Evolutionary conservation across 116 monocot species (phyloP).

Genomic region (Zostera marina): DNA sequence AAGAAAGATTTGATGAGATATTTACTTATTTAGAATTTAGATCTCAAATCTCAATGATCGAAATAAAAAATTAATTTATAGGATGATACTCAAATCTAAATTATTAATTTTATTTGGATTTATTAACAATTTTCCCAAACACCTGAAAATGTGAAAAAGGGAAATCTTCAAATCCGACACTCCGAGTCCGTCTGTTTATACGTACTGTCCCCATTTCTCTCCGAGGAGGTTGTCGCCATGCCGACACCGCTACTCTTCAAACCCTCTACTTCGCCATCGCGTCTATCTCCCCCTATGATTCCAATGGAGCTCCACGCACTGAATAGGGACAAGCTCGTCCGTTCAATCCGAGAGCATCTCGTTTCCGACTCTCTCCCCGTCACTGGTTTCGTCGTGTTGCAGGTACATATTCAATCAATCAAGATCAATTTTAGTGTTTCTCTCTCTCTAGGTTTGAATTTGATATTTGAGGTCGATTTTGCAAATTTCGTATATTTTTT

Average conservation of each 20-base stretch:
- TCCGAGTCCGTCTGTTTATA: no score
- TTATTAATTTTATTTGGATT: no score
- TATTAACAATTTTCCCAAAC: no score
- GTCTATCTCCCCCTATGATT: conserved; percentile 40
- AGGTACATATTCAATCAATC: conserved; percentile 20
- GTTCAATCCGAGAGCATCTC: conserved; percentile 43
- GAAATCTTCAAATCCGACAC: no score
- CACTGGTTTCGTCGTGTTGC: conserved; percentile 62
- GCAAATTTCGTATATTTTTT: neutral
- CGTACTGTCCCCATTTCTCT: no score
- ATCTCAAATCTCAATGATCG: no score
- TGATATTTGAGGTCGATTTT: neutral
- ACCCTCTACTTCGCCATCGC: neutral
- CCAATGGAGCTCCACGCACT: conserved; percentile 56
- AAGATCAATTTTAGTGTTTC: neutral
- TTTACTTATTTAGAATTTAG: no score
- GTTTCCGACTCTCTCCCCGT: conserved; percentile 30
- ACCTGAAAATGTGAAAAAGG: no score
- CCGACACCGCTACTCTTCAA: neutral
- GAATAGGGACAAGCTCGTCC: conserved; percentile 64
- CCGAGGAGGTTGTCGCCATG: no score
- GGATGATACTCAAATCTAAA: no score
- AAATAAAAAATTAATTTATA: no score
- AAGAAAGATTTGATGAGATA: no score
- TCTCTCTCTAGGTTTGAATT: neutral